These are phyloP conservation scores for Phyllosticta paracitricarpa DNA, from an alignment of 2,329 filamentous ascomycete species.

Conservation along the genomic window DNA sequence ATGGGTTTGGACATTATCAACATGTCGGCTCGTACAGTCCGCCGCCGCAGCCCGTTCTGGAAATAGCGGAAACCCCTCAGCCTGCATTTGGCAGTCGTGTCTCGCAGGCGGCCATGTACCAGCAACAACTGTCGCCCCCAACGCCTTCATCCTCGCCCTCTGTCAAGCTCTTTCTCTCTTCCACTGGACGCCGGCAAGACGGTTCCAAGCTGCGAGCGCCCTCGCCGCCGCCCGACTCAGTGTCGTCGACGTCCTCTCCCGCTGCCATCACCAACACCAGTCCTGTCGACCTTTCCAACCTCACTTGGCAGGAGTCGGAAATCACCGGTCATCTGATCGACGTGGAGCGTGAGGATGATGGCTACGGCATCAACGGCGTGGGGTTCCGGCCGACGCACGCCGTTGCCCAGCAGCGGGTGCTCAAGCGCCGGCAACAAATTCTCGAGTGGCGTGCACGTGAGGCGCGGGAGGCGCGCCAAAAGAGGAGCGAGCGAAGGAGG, in stretches of 20 bases:
- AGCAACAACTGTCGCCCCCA: not conserved
- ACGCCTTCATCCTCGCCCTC: constrained; percentile 9
- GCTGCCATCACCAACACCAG: not conserved
- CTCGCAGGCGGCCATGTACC: not conserved
- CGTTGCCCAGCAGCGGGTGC: constrained; percentile 45
- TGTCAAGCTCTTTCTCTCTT: constrained; percentile 9
- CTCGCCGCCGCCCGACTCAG: not conserved
- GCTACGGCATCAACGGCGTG: constrained; percentile 54
- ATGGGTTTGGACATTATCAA: not conserved
- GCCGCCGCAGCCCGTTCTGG: constrained; percentile 4
- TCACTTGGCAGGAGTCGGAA: constrained; percentile 50
- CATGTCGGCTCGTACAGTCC: not conserved
- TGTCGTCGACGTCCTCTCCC: not conserved
- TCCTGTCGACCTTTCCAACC: constrained; percentile 21
- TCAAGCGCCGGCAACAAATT: constrained; percentile 49
- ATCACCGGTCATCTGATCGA: constrained; percentile 50
- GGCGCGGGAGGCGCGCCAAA: constrained; percentile 48
- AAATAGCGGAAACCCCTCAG: constrained; percentile 8
- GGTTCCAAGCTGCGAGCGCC: not conserved
- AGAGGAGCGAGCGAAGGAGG: constrained; percentile 43
- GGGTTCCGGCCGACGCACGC: constrained; percentile 53
- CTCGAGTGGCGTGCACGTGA: constrained; percentile 50
- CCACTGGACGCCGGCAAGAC: not conserved
- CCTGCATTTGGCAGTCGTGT: not conserved
- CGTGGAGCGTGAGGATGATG: constrained; percentile 49